These are phyloP conservation scores for Saccharomycopsis hybrid DNA, from an alignment of 1,139 yeast genomes.

Conservation along the genomic window DNA sequence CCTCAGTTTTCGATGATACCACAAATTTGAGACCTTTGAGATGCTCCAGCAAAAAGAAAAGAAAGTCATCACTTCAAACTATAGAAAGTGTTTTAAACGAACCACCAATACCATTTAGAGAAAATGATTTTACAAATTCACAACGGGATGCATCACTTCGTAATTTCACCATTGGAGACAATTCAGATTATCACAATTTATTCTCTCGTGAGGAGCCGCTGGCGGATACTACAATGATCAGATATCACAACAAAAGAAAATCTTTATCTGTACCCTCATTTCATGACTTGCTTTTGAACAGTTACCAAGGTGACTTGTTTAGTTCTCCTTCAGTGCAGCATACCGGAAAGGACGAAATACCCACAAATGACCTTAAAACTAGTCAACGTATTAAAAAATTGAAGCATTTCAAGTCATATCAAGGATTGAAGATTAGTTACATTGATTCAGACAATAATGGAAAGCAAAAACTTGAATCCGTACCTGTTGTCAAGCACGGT, in stretches of 20 bases:
- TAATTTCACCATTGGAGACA: background rate
- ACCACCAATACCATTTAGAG: slow-evolving; percentile 9
- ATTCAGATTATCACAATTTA: background rate
- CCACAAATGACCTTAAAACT: background rate
- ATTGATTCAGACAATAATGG: background rate
- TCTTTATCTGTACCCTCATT: slow-evolving; percentile 15
- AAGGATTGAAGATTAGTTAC: slow-evolving; percentile 8
- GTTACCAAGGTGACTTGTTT: slow-evolving; percentile 15
- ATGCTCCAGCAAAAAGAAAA: slow-evolving; percentile 16
- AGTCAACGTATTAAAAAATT: background rate
- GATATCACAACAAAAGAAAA: slow-evolving; percentile 5
- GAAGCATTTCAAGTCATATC: slow-evolving; percentile 18
- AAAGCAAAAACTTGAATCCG: background rate
- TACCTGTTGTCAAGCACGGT: background rate
- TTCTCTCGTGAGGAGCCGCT: background rate
- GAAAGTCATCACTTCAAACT: slow-evolving; percentile 6
- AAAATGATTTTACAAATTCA: background rate
- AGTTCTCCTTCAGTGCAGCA: no score
- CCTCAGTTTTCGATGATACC: slow-evolving; percentile 18
- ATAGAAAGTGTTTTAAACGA: slow-evolving; percentile 8
- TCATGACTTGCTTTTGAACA: slow-evolving; percentile 4
- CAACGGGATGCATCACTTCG: background rate
- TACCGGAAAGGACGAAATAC: no score
- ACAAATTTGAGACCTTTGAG: slow-evolving; percentile 18
- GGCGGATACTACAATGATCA: background rate